A percentile compares a stretch with the other conserved stretches of the same genome.
phyloP scores from a whole-genome alignment of 352 stramenopile species.

The Pseudoperonospora humuli region DNA sequence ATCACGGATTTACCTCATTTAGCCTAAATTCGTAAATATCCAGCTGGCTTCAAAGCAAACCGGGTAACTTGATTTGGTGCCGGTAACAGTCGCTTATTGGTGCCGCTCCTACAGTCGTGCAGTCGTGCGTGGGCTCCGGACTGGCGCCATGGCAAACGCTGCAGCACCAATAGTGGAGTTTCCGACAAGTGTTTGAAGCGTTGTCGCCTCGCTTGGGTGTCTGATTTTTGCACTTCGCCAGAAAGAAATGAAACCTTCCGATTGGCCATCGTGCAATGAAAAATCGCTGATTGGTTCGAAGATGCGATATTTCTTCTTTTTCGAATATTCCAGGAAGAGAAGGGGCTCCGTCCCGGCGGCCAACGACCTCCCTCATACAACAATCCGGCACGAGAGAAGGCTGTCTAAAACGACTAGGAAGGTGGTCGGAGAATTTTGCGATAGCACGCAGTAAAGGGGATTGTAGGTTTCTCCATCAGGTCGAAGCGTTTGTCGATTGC shows the following conservation, averaged over 20 bases:
- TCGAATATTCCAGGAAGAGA: conserved; percentile 23
- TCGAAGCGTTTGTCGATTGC: conserved; percentile 1
- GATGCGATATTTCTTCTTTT: conserved; percentile 15
- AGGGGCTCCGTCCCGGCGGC: neutral
- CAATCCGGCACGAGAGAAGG: conserved; percentile 12
- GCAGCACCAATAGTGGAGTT: neutral
- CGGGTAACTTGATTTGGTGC: conserved; percentile 2
- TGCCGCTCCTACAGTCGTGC: conserved; percentile 14
- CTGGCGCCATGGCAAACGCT: conserved; percentile 11
- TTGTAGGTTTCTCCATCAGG: neutral
- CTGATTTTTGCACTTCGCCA: conserved; percentile 14
- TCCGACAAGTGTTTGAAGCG: conserved; percentile 6
- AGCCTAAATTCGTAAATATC: conserved; percentile 2
- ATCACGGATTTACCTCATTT: conserved; percentile 1
- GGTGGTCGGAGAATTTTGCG: conserved; percentile 1
- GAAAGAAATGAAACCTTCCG: neutral
- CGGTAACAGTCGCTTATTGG: no score
- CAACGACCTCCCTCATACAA: conserved; percentile 20
- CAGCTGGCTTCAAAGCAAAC: conserved; percentile 1
- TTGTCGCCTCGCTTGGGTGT: conserved; percentile 8
- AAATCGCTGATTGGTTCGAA: conserved; percentile 17
- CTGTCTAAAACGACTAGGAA: conserved; percentile 9
- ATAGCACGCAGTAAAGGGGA: neutral
- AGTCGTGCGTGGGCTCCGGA: conserved; percentile 15
- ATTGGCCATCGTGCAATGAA: conserved; percentile 11